These are phyloP conservation scores for Nicotiana attenuata DNA, from an alignment of 257 asterid genomes.

Conservation along the genomic window DNA sequence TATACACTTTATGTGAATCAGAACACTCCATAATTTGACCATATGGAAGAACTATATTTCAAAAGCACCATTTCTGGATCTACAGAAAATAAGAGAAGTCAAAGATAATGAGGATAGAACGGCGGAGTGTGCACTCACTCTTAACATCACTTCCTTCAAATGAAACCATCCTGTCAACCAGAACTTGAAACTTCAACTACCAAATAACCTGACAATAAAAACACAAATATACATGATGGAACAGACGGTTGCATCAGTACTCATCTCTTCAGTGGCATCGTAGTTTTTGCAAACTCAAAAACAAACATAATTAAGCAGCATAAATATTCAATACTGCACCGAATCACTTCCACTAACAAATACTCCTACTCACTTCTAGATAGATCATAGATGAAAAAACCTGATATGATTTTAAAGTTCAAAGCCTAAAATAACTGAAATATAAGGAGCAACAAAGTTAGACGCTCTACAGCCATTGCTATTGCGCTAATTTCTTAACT, in stretches of 20 bases:
- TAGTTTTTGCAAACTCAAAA: not conserved
- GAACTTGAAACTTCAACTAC: constrained; percentile 7
- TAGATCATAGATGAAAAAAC: not conserved
- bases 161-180: constrained; percentile 24
- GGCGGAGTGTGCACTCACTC: constrained; percentile 21
- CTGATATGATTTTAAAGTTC: not conserved
- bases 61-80: not conserved
- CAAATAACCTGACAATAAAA: not conserved
- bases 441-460: not conserved
- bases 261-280: not conserved
- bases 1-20: not conserved
- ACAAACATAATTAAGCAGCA: not conserved
- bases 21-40: not conserved
- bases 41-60: not conserved
- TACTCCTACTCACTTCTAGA: not conserved
- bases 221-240: not conserved
- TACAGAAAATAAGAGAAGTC: not conserved
- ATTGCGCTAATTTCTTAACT: not conserved
- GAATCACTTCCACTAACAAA: not conserved
- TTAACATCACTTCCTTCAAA: constrained; percentile 34
- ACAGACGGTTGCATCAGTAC: not conserved
- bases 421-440: not conserved
- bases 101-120: not conserved
- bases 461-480: not conserved
- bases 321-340: not conserved